Evolutionary conservation across 2,329 filamentous ascomycete species (phyloP).

Genomic region (Coniochaeta prunicola): DNA sequence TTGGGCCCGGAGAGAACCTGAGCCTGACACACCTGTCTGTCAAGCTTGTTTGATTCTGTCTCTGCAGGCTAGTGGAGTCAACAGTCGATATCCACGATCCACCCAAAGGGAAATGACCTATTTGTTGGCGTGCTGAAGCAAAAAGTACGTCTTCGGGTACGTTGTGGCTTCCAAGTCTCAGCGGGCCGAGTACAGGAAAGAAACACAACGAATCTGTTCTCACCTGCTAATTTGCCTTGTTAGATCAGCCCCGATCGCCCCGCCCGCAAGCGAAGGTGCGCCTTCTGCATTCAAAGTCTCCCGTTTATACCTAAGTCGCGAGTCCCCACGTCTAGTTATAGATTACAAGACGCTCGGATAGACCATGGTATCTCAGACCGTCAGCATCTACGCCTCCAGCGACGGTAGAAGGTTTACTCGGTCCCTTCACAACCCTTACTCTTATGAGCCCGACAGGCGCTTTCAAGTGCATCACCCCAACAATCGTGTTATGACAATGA

Average conservation of each 20-base stretch:
- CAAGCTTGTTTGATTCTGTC: neutral
- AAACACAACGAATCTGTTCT: neutral
- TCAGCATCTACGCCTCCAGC: neutral
- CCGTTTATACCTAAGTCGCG: neutral
- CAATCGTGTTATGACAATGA: conserved; percentile 27
- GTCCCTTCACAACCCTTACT: neutral
- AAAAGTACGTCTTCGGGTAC: neutral
- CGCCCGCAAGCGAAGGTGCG: conserved; percentile 1
- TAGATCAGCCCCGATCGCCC: neutral
- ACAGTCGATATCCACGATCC: neutral
- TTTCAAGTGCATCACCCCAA: neutral
- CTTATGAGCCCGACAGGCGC: neutral
- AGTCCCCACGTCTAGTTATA: neutral
- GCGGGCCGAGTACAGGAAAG: conserved; percentile 1
- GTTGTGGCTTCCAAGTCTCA: neutral
- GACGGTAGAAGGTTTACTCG: neutral
- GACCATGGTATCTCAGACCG: neutral
- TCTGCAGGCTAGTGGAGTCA: neutral
- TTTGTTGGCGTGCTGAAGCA: neutral
- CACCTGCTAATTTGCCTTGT: conserved; percentile 1
- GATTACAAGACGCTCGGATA: neutral
- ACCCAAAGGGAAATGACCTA: neutral
- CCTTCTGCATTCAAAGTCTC: neutral
- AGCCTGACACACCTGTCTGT: neutral
- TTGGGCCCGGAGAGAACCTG: neutral